Conservation (phyloP, 2,329 filamentous ascomycete species). For the Hymenotorrendiella dingleyae region DNA sequence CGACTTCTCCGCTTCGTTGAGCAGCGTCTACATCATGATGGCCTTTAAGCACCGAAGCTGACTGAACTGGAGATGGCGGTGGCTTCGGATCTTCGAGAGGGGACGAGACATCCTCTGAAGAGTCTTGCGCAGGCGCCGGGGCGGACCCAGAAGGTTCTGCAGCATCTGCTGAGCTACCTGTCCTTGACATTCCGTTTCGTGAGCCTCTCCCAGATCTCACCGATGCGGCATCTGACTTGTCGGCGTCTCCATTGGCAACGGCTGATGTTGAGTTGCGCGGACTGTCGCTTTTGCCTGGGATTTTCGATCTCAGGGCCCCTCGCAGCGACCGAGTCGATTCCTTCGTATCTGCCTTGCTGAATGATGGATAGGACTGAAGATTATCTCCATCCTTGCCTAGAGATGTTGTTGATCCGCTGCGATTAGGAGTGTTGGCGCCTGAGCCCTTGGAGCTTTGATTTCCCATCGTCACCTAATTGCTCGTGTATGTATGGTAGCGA, state of each 20-base stretch:
- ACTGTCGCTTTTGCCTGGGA: conserved; percentile 76
- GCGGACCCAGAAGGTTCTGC: conserved; percentile 24
- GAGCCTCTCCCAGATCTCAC: conserved; percentile 63
- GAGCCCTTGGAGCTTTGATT: conserved; percentile 58
- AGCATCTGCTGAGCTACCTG: conserved; percentile 36
- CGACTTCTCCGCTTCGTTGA: conserved; percentile 83
- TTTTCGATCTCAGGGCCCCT: conserved; percentile 75
- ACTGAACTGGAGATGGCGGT: conserved; percentile 85
- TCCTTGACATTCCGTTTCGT: conserved; percentile 39
- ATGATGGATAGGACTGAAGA: conserved; percentile 83
- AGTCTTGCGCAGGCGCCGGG: conserved; percentile 12
- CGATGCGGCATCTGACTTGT: conserved; percentile 71
- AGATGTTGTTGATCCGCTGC: conserved; percentile 27
- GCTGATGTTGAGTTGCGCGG: conserved; percentile 65
- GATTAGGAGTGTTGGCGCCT: conserved; percentile 25
- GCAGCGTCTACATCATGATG: conserved; percentile 75
- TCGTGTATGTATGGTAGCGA: neutral
- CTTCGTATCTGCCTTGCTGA: conserved; percentile 87
- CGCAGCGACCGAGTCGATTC: conserved; percentile 85
- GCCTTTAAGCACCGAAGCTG: conserved; percentile 64
- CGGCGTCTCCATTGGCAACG: conserved; percentile 53
- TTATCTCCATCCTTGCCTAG: conserved; percentile 22
- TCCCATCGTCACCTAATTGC: conserved; percentile 49
- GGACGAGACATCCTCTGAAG: conserved; percentile 37
- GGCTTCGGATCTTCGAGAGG: conserved; percentile 48